Percentiles rank a stretch among this genome's conserved stretches.
Evolutionary conservation across 2,329 filamentous ascomycete species (phyloP).

Genomic region (Colletotrichum cordylinicola): DNA sequence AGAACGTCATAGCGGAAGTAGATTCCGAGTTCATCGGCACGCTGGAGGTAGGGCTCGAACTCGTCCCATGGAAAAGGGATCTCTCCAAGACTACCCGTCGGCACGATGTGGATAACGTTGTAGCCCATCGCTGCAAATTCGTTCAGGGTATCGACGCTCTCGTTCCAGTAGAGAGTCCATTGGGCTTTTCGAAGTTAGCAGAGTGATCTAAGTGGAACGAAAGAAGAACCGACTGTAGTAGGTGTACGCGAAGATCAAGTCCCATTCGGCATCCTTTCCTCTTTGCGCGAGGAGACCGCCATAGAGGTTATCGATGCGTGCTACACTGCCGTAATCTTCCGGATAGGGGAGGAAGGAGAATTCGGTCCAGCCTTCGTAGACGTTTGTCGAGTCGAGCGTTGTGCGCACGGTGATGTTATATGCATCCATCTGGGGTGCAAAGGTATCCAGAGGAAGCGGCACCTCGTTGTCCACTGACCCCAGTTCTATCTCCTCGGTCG

Average conservation of each 20-base stretch:
- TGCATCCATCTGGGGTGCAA: conserved; percentile 39
- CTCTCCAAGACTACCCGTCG: conserved; percentile 11
- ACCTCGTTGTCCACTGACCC: conserved; percentile 40
- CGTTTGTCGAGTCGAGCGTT: background rate
- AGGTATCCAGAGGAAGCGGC: conserved; percentile 38
- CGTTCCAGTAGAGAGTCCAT: conserved; percentile 45
- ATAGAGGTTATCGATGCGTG: conserved; percentile 50
- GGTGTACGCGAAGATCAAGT: conserved; percentile 38
- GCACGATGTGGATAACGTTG: conserved; percentile 41
- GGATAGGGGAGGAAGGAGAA: conserved; percentile 47
- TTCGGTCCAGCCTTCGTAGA: conserved; percentile 31
- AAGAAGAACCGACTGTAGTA: conserved; percentile 52
- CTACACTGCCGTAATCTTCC: conserved; percentile 42
- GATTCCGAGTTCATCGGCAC: conserved; percentile 44
- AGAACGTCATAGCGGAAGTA: conserved; percentile 20
- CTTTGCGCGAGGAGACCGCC: conserved; percentile 38
- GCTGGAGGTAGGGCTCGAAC: conserved; percentile 18
- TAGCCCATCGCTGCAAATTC: conserved; percentile 42
- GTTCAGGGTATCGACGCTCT: conserved; percentile 35
- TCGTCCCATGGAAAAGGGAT: conserved; percentile 16
- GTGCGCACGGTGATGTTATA: conserved; percentile 44
- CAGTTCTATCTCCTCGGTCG: conserved; percentile 36
- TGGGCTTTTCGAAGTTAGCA: conserved; percentile 34
- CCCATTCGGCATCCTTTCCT: conserved; percentile 37
- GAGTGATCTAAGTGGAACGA: rapidly evolving